phyloP scores from a whole-genome alignment of 192 early-diverging fungal genomes.

The Backusella tuberculispora region DNA sequence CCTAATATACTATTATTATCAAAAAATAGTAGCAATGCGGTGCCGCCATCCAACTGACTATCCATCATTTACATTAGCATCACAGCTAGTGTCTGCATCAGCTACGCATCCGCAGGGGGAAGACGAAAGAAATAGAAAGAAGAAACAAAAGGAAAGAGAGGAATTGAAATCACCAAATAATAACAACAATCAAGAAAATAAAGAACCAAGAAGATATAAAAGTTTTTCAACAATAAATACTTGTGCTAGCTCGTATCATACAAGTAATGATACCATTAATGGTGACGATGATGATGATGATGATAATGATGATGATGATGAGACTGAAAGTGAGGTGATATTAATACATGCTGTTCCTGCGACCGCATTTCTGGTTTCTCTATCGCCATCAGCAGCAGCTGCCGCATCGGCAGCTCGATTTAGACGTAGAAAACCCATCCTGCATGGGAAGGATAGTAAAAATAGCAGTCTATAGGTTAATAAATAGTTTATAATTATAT shows the following conservation, averaged over 20 bases:
- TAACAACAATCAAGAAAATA: background rate
- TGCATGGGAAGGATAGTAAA: background rate
- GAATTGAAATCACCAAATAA: background rate
- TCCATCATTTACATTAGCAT: background rate
- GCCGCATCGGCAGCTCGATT: slow-evolving; percentile 4
- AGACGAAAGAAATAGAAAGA: background rate
- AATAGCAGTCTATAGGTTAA: background rate
- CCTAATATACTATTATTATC: background rate
- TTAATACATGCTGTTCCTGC: slow-evolving; percentile 7
- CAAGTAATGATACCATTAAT: too few relatives aligned
- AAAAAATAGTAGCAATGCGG: background rate
- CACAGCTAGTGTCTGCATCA: background rate
- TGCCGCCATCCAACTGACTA: background rate
- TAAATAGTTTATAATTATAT: background rate
- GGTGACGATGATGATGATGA: background rate
- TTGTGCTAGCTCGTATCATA: background rate
- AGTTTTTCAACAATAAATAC: background rate
- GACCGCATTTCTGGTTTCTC: slow-evolving; percentile 22
- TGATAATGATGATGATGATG: background rate
- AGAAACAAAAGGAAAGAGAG: background rate
- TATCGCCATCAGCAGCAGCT: slow-evolving; percentile 14
- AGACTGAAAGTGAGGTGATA: background rate
- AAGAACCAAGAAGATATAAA: background rate
- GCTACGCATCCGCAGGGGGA: background rate
- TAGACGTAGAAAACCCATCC: background rate